A percentile compares a stretch with the other conserved stretches of the same genome.
phyloP scores from a whole-genome alignment of 768 basidiomycete species.

The Trametes coccinea region DNA sequence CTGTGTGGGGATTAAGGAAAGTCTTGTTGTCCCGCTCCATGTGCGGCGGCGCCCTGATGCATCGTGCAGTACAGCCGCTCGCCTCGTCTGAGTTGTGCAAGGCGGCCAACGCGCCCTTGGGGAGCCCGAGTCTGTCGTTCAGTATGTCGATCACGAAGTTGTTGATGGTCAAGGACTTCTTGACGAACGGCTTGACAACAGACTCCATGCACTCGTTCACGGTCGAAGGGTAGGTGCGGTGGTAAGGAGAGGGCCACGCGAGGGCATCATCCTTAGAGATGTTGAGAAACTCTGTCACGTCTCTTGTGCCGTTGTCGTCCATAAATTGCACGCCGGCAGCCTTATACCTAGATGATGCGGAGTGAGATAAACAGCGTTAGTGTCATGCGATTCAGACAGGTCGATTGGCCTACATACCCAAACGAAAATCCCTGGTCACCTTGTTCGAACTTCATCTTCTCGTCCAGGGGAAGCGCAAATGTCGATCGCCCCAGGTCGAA shows the following conservation, averaged over 20 bases:
- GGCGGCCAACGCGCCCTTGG: conserved; percentile 31
- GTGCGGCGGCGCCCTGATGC: conserved; percentile 36
- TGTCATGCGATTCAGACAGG: not conserved
- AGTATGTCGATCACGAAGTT: conserved; percentile 33
- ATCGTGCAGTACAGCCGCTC: conserved; percentile 36
- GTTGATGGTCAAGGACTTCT: conserved; percentile 34
- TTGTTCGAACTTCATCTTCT: conserved; percentile 45
- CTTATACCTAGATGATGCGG: conserved; percentile 27
- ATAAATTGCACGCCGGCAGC: conserved; percentile 35
- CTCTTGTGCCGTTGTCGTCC: conserved; percentile 35
- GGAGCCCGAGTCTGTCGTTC: conserved; percentile 36
- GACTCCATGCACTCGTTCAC: conserved; percentile 33
- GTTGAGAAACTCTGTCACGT: conserved; percentile 39
- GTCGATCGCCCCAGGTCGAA: conserved; percentile 45
- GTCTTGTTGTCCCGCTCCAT: conserved; percentile 29
- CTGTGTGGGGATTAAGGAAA: conserved; percentile 38
- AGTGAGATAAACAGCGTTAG: too few species aligned
- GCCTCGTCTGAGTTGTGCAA: conserved; percentile 31
- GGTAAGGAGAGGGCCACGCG: conserved; percentile 31
- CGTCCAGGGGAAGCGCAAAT: conserved; percentile 42
- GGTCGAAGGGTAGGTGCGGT: conserved; percentile 36
- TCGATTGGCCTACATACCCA: conserved; percentile 29
- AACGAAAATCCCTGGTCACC: conserved; percentile 43
- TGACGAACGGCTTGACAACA: conserved; percentile 31
- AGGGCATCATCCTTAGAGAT: conserved; percentile 40